Percentiles rank a stretch among this genome's conserved stretches.
Conservation (phyloP, 768 basidiomycete species). For the Amanita exitialis region DNA sequence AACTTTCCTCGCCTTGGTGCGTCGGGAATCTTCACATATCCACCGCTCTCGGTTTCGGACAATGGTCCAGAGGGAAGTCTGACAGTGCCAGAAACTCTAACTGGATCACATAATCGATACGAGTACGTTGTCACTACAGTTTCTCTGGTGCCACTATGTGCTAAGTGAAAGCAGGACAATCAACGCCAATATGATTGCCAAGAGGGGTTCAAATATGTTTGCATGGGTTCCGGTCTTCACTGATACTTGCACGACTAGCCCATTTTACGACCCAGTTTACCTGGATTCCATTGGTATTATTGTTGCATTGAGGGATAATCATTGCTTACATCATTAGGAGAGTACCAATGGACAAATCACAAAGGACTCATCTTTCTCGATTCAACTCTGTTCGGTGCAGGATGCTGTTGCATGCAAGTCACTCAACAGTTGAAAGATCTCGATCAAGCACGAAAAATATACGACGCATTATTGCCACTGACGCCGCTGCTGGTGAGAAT, state of each 20-base stretch:
- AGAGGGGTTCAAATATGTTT: slow-evolving; percentile 1
- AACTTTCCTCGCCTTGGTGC: slow-evolving; percentile 4
- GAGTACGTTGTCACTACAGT: background rate
- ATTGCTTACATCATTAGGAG: background rate
- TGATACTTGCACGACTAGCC: background rate
- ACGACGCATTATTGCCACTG: slow-evolving; percentile 8
- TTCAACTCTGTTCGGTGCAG: slow-evolving; percentile 1
- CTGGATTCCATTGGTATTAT: background rate
- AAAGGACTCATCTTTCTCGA: slow-evolving; percentile 5
- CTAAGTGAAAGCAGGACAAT: slow-evolving; percentile 2
- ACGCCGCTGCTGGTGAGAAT: slow-evolving; percentile 4
- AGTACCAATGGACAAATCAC: background rate
- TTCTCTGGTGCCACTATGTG: background rate
- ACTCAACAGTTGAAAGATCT: slow-evolving; percentile 3
- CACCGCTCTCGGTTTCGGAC: background rate
- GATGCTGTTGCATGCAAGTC: slow-evolving; percentile 7
- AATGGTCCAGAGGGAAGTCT: no score
- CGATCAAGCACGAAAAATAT: slow-evolving; percentile 6
- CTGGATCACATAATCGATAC: background rate
- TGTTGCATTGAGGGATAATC: background rate
- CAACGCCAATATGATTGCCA: slow-evolving; percentile 4
- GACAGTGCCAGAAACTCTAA: no score
- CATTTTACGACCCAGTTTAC: slow-evolving; percentile 5
- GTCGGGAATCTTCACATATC: background rate
- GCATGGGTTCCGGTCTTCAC: slow-evolving; percentile 6